A percentile compares a stretch with the other conserved stretches of the same genome.
Evolutionary conservation across 495 filamentous ascomycete species (phyloP).

Genomic region (Tetracladium setigerum): DNA sequence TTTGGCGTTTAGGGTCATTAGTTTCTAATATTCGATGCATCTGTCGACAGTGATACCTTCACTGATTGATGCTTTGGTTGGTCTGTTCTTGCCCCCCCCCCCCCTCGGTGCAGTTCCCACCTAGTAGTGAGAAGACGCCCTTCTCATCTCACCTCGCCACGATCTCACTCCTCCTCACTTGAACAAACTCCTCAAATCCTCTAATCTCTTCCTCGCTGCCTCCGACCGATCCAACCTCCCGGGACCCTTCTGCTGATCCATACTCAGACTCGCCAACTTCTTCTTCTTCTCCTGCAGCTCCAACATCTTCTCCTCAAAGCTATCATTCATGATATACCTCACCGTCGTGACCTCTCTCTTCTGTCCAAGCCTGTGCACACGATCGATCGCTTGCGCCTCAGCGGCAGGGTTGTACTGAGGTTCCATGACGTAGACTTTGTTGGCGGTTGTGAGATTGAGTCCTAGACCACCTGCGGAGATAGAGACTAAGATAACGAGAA

Average conservation of each 20-base stretch:
- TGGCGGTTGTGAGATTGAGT: conserved; percentile 81
- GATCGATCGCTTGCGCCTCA: conserved; percentile 89
- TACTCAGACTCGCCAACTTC: conserved; percentile 75
- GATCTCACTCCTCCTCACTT: conserved; percentile 35
- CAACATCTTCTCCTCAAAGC: conserved; percentile 92
- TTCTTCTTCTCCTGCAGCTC: conserved; percentile 85
- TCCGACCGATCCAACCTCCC: conserved; percentile 65
- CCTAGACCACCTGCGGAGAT: conserved; percentile 89
- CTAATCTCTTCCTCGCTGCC: conserved; percentile 64
- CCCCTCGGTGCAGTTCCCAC: too few species aligned
- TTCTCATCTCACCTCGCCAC: background rate
- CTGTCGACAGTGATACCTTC: too few species aligned
- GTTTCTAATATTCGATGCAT: too few species aligned
- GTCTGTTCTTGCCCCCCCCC: too few species aligned
- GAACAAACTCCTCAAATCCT: conserved; percentile 78
- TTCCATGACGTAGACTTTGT: conserved; percentile 92
- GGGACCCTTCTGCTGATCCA: conserved; percentile 47
- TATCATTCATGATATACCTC: conserved; percentile 79
- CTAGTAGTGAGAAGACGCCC: too few species aligned
- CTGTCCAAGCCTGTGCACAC: conserved; percentile 90
- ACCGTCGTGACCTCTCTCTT: conserved; percentile 72
- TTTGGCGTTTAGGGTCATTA: too few species aligned
- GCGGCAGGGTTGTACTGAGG: conserved; percentile 95
- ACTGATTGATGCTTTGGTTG: too few species aligned
- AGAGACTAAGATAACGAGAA: conserved; percentile 80